Base-by-base conservation (phyloP, 805 yeast species). In the Yarrowia sp. region DNA sequence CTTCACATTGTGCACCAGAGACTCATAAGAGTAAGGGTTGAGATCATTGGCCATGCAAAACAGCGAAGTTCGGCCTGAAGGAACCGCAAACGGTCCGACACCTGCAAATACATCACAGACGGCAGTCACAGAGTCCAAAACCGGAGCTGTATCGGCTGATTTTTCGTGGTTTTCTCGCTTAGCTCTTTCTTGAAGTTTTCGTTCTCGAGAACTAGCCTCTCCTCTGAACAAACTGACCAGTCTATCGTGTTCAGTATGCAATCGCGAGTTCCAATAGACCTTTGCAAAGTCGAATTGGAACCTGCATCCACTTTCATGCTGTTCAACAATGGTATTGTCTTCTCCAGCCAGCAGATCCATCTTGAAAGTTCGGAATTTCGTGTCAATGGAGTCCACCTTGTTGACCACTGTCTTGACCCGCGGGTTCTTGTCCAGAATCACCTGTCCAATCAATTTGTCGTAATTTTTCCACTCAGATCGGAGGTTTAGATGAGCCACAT, bases 101-200 rank as follows among this genome's bases (percentile, higher is more conserved):
- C 99, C 99, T 0, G 97, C 98, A 85, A 96, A 90, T 0, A 92
- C 98, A 78, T 95, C 99, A 71, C 91, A 90, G 0, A 96, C 89
- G 7, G 91, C 89, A 13, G 57, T 61, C 8, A 44, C 64, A 8
- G 53, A n/a, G 1, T 35, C 50, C 18, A 5, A 0, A 11, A 17
- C 39, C 3, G 8, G 39, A 2, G 4, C 41, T 3, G 13, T 8
- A 3, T 32, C 22, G n/a, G 47, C 0, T 14, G 11, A 39, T 47
- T 55, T 55, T n/a, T 55, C 61, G 38, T 55, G 61, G 61, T 41
- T 55, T 15, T 55, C 61, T 13, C 61, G 22, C 35, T 41, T 42
- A 3, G 50, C 41, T 2, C 64, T 41, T 5, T 58, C 64, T 35
- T 43, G 64, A 39, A 9, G 50, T 22, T 58, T 58, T 3, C 51